Conservation (phyloP, 805 yeast species). For the Tetrapisispora nanseiensis region DNA sequence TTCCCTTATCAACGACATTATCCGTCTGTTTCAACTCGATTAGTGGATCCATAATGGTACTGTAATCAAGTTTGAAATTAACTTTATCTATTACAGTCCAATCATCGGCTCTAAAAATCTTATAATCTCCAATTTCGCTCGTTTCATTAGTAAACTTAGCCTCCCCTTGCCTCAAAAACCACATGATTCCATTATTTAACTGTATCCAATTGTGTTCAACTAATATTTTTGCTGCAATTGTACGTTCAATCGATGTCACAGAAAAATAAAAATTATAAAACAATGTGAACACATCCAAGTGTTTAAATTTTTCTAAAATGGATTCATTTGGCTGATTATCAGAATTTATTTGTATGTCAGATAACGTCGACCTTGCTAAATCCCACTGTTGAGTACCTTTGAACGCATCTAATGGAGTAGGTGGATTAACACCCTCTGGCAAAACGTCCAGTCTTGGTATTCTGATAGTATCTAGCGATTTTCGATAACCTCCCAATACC, state of each 20-base stretch:
- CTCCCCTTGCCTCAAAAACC: slow-evolving; percentile 34
- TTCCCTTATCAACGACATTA: not conserved
- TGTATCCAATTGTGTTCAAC: slow-evolving; percentile 33
- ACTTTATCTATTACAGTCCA: slow-evolving; percentile 36
- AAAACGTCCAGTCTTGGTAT: slow-evolving; percentile 18
- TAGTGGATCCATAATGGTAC: slow-evolving; percentile 13
- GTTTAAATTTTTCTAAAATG: slow-evolving; percentile 21
- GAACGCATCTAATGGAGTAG: slow-evolving; percentile 29
- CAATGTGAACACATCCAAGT: slow-evolving; percentile 29
- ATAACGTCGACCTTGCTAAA: slow-evolving; percentile 16
- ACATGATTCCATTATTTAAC: slow-evolving; percentile 24
- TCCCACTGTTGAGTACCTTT: slow-evolving; percentile 30
- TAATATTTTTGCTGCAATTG: slow-evolving; percentile 29
- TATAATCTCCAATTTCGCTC: slow-evolving; percentile 36
- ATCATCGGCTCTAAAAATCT: slow-evolving; percentile 34
- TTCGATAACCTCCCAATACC: slow-evolving; percentile 23
- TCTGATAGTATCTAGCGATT: slow-evolving; percentile 21
- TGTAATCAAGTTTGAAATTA: slow-evolving; percentile 33
- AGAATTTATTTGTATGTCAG: not conserved
- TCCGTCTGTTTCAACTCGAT: not conserved
- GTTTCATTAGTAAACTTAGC: slow-evolving; percentile 32
- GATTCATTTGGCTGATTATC: slow-evolving; percentile 6
- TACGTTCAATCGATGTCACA: slow-evolving; percentile 34
- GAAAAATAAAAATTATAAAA: slow-evolving; percentile 39
- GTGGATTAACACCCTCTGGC: slow-evolving; percentile 27